A percentile compares a stretch with the other conserved stretches of the same genome.
These are phyloP conservation scores for Cyberlindnera mycetangii DNA, from an alignment of 805 yeast species.

Conservation along the genomic window DNA sequence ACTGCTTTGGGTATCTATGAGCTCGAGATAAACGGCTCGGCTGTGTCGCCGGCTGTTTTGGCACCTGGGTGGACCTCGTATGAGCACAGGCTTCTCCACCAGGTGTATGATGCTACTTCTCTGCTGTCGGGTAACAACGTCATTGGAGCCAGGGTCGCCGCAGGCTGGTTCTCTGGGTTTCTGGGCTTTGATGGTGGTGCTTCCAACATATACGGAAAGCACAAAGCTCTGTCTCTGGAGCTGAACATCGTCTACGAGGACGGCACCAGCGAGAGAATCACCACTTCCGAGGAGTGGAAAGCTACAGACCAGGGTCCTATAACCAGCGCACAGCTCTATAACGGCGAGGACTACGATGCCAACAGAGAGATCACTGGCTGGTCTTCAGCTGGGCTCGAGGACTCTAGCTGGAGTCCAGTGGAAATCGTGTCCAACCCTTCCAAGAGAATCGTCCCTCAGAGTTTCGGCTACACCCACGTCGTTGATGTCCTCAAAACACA, in stretches of 20 bases:
- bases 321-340: slow-evolving; percentile 16
- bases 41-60: slow-evolving; percentile 10
- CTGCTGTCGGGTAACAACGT: slow-evolving; percentile 5
- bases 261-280: slow-evolving; percentile 10
- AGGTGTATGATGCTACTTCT: slow-evolving; percentile 15
- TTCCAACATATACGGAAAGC: slow-evolving; percentile 15
- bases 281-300: slow-evolving; percentile 15
- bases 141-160: slow-evolving; percentile 19
- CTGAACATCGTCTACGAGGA: slow-evolving; percentile 13
- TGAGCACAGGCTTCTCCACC: slow-evolving; percentile 19
- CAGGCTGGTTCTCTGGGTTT: slow-evolving; percentile 21
- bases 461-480: slow-evolving; percentile 15
- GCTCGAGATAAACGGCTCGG: slow-evolving; percentile 16
- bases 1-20: slow-evolving; percentile 20
- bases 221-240: slow-evolving; percentile 14
- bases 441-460: slow-evolving; percentile 12
- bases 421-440: slow-evolving; percentile 10
- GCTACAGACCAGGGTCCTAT: slow-evolving; percentile 15
- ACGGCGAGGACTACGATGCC: slow-evolving; percentile 19
- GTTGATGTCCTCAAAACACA: slow-evolving; percentile 11
- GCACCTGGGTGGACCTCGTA: slow-evolving; percentile 21
- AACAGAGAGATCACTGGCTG: slow-evolving; percentile 13
- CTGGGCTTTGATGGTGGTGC: slow-evolving; percentile 20
- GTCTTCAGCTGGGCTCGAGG: slow-evolving; percentile 7
- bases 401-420: slow-evolving; percentile 10